Evolutionary conservation across 75 land plant species (phyloP), one percentile per base, ranked within the genome.

Genomic region (Pseudotsuga menziesii): DNA sequence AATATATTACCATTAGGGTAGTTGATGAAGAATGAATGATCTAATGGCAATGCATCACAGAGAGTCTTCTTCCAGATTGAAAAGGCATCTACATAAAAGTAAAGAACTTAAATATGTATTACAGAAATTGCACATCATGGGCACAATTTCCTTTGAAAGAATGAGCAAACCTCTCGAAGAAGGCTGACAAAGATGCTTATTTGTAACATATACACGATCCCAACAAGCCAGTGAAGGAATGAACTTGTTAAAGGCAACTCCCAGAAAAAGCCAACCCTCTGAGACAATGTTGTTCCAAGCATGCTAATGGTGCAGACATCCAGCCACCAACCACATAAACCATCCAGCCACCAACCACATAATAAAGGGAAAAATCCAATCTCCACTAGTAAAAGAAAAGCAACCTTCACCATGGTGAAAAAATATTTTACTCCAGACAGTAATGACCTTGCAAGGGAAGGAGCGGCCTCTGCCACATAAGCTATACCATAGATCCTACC

Each of bases 321-420:
- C 55, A 95, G 84, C 98, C 98, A 95, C 98, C 98, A 95, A 13
- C 98, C 98, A 81, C 98, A 95, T 83, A 95, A 82, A n/a, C n/a
- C 74, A 84, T 95, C 98, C 55, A 95, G 84, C 98, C 98, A 95
- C 98, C 98, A 95, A 13, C 98, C 98, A 81, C 98, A 95, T 83
- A 95, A 82, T 57, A 95, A 77, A 67, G 98, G 95, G 57, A 92
- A 95, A 17, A 95, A 88, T 69, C 98, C 98, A 73, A 95, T 91
- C 75, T 95, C 98, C 80, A 95, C 90, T 15, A 93, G 88, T 36
- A 95, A 77, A 39, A 95, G 87, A 74, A 95, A 95, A 25, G 96
- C 93, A 39, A 95, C 98, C 78, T 95, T 95, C 73, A 93, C 74
- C 94, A 91, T 93, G 48, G 96, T 95, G 78, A 92, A 85, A 69